These are phyloP conservation scores for Blastobotrys niveus DNA, from an alignment of 1,139 yeast genomes.

Conservation along the genomic window DNA sequence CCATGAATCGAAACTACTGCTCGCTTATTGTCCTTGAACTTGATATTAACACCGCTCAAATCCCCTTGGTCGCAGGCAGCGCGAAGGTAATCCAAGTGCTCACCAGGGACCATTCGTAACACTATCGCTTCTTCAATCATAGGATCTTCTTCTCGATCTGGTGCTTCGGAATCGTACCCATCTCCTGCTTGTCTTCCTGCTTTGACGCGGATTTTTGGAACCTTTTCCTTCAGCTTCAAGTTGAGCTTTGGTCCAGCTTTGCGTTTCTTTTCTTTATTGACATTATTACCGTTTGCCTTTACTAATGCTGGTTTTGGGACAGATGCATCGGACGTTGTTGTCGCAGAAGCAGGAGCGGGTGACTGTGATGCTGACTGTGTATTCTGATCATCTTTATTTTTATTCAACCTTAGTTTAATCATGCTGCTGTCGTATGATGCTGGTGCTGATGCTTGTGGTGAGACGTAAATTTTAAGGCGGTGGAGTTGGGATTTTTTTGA, in stretches of 20 bases:
- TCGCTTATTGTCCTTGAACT: slow-evolving; percentile 73
- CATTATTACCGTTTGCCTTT: too few species aligned
- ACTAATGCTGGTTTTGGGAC: too few species aligned
- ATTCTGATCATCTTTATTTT: slow-evolving; percentile 2
- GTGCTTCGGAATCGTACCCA: slow-evolving; percentile 96
- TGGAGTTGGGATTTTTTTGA: background rate
- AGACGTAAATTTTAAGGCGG: background rate
- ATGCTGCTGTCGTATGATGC: slow-evolving; percentile 17
- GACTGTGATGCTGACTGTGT: too few species aligned
- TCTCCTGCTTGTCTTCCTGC: slow-evolving; percentile 87
- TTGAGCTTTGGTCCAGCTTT: slow-evolving; percentile 23
- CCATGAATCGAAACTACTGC: slow-evolving; percentile 58
- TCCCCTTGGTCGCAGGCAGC: slow-evolving; percentile 80
- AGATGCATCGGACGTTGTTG: too few species aligned
- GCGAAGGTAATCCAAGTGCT: slow-evolving; percentile 70
- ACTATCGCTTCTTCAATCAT: slow-evolving; percentile 80
- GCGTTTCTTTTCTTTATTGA: slow-evolving; percentile 10
- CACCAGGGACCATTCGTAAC: slow-evolving; percentile 72
- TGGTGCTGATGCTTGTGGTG: background rate
- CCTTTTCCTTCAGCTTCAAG: slow-evolving; percentile 26
- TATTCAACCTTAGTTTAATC: slow-evolving; percentile 31
- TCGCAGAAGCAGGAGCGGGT: too few species aligned
- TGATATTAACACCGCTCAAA: slow-evolving; percentile 62
- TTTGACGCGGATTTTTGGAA: slow-evolving; percentile 69
- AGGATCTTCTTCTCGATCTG: slow-evolving; percentile 94